These are phyloP conservation scores for Apiotrichum montevideense DNA, from an alignment of 1,284 basidiomycete species.

Conservation along the genomic window DNA sequence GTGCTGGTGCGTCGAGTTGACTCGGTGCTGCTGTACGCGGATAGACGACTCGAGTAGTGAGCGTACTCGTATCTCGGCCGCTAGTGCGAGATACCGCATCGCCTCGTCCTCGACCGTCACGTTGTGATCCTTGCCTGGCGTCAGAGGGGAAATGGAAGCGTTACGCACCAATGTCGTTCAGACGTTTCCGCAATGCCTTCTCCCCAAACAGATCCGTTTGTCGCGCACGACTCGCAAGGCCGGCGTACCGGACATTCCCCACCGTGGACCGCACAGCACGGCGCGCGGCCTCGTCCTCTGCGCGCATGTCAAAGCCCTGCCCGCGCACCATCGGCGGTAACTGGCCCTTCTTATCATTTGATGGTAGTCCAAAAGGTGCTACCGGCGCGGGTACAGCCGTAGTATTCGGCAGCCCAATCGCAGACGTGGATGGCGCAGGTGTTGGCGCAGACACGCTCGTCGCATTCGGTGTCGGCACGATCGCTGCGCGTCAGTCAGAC, in stretches of 20 bases:
- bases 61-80: conserved; percentile 37
- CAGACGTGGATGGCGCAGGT: background rate
- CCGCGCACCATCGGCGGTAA: conserved; percentile 14
- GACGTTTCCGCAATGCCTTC: conserved; percentile 19
- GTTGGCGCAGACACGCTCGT: background rate
- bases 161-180: conserved; percentile 24
- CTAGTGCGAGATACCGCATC: conserved; percentile 34
- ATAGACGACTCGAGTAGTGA: conserved; percentile 28
- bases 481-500: background rate
- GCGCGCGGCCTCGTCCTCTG: conserved; percentile 39
- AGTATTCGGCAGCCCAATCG: too few relatives aligned
- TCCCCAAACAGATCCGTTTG: conserved; percentile 34
- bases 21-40: conserved; percentile 38
- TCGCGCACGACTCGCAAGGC: conserved; percentile 22
- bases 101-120: conserved; percentile 36
- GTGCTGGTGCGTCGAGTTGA: conserved; percentile 33
- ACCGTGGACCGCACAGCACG: conserved; percentile 15
- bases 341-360: background rate
- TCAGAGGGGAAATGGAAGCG: background rate
- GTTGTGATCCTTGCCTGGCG: conserved; percentile 26
- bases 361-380: background rate
- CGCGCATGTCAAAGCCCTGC: conserved; percentile 27
- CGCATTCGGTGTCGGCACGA: background rate
- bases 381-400: too few relatives aligned
- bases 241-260: conserved; percentile 16